These are phyloP conservation scores for apple (Malus domestica) DNA, from an alignment of 306 rosid species.

Conservation along the genomic window ASM211411v1 NC_041793.1:13357001-13357500, in stretches of 20 bases:
- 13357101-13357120: too few relatives aligned
- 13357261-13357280: constrained; percentile 77
- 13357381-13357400: not conserved
- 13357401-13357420: not conserved
- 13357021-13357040: too few relatives aligned
- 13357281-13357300: constrained; percentile 7
- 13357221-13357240: constrained; percentile 77
- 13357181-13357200: too few relatives aligned
- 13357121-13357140: too few relatives aligned
- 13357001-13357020: too few relatives aligned
- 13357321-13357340: not conserved
- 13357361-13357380: not conserved
- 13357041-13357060: too few relatives aligned
- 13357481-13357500: not conserved
- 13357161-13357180: too few relatives aligned
- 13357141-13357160: too few relatives aligned
- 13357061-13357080: too few relatives aligned
- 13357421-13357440: not conserved
- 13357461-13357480: not conserved
- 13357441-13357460: not conserved
- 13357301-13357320: not conserved
- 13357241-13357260: constrained; percentile 74
- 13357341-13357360: not conserved
- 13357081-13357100: too few relatives aligned
- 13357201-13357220: constrained; percentile 52